Evolutionary conservation across 768 basidiomycete genomes (phyloP).

Genomic region (Omphalotus guepiniiformis): DNA sequence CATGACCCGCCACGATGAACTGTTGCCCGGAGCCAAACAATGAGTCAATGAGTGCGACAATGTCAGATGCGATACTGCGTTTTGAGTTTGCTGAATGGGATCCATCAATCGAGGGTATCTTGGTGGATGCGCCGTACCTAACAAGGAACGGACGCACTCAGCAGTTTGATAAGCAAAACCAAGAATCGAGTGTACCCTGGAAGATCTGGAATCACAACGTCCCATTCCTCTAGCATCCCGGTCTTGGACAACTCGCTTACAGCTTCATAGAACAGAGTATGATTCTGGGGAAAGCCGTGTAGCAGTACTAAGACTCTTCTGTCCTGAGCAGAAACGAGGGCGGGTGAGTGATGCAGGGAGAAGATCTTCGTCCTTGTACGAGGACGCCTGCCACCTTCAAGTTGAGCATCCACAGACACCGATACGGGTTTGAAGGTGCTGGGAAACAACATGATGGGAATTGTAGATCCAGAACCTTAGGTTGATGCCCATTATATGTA

Average conservation of each 20-base stretch:
- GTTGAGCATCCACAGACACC: neutral
- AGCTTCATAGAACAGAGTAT: constrained; percentile 4
- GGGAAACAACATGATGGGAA: neutral
- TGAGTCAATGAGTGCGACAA: constrained; percentile 5
- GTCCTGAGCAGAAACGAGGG: neutral
- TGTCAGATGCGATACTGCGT: constrained; percentile 8
- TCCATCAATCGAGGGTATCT: constrained; percentile 4
- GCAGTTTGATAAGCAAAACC: neutral
- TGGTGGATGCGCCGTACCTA: constrained; percentile 8
- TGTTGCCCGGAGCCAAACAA: neutral
- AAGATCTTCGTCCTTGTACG: neutral
- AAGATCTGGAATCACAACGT: constrained; percentile 10
- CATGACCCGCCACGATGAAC: constrained; percentile 10
- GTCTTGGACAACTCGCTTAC: constrained; percentile 3
- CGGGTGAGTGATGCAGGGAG: neutral
- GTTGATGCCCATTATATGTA: too few relatives aligned
- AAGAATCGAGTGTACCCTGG: constrained; percentile 9
- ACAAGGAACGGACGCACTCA: neutral
- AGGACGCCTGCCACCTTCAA: neutral
- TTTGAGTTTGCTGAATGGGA: constrained; percentile 9
- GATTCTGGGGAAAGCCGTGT: constrained; percentile 10
- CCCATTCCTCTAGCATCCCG: constrained; percentile 7
- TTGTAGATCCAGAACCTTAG: too few relatives aligned
- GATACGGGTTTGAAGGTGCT: neutral
- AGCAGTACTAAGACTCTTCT: constrained; percentile 9